Evolutionary conservation across 495 filamentous ascomycete species (phyloP).

Genomic region (Elasticomyces elasticus): DNA sequence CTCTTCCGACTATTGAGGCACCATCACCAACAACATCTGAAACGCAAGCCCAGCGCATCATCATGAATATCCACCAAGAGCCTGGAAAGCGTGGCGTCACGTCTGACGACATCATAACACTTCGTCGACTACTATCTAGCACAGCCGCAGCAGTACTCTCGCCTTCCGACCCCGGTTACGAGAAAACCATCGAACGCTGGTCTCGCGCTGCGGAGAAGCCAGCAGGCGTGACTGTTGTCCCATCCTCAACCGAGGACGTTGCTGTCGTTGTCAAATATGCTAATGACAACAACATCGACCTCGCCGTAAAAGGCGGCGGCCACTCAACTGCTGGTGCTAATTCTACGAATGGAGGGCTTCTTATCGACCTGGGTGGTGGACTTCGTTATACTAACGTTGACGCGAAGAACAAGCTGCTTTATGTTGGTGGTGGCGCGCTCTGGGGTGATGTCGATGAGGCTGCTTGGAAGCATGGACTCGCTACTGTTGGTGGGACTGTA

Average conservation of each 20-base stretch:
- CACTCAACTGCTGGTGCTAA: slow-evolving; percentile 43
- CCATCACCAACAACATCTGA: too few species aligned
- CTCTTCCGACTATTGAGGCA: too few species aligned
- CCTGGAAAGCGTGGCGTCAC: too few species aligned
- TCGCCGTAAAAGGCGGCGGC: slow-evolving; percentile 46
- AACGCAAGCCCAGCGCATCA: too few species aligned
- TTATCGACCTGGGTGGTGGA: slow-evolving; percentile 46
- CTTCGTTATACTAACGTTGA: slow-evolving; percentile 44
- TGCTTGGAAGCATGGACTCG: slow-evolving; percentile 40
- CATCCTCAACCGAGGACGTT: slow-evolving; percentile 33
- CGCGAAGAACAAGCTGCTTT: slow-evolving; percentile 34
- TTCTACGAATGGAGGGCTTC: slow-evolving; percentile 40
- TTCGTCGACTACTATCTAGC: slow-evolving; percentile 1
- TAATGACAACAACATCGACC: slow-evolving; percentile 34
- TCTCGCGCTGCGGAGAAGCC: slow-evolving; percentile 24
- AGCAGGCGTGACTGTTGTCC: slow-evolving; percentile 35
- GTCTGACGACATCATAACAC: too few species aligned
- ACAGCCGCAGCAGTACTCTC: slow-evolving; percentile 9
- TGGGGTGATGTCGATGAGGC: slow-evolving; percentile 50
- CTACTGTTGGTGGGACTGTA: slow-evolving; percentile 50
- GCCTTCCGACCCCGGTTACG: slow-evolving; percentile 17
- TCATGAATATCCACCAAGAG: too few species aligned
- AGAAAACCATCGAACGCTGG: slow-evolving; percentile 26
- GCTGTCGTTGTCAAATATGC: slow-evolving; percentile 37
- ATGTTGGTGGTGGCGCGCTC: slow-evolving; percentile 43